These are phyloP conservation scores for Tolypocladium inflatum DNA, from an alignment of 2,329 filamentous ascomycete genomes.

Conservation along the genomic window DNA sequence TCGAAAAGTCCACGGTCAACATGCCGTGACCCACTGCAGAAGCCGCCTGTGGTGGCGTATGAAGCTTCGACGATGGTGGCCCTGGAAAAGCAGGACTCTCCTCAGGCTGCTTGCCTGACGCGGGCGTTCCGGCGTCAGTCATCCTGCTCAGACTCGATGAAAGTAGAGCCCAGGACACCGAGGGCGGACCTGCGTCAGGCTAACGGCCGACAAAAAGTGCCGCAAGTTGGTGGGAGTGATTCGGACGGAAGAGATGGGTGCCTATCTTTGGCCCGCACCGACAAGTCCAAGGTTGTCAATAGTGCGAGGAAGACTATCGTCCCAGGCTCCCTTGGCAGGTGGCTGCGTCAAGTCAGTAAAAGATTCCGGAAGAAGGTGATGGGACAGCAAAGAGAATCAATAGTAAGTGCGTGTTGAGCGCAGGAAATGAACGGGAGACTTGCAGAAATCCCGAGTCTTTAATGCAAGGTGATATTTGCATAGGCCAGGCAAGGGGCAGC, in stretches of 20 bases:
- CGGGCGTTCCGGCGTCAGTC: neutral
- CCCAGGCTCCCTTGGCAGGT: neutral
- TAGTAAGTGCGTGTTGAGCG: too few relatives aligned
- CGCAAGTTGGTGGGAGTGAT: neutral
- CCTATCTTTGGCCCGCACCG: neutral
- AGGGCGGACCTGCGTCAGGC: neutral
- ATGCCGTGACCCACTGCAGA: conserved; percentile 10
- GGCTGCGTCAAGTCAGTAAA: neutral
- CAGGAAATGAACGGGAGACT: neutral
- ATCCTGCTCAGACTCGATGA: neutral
- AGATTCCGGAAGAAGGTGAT: neutral
- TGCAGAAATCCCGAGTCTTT: neutral
- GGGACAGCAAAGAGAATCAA: too few relatives aligned
- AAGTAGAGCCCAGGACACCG: neutral
- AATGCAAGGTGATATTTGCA: too few relatives aligned
- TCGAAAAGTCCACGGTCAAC: conserved; percentile 29
- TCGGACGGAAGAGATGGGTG: neutral
- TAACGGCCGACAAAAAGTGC: neutral
- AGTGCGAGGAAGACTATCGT: neutral
- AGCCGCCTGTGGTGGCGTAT: neutral
- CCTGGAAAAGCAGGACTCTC: neutral
- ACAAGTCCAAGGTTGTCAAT: neutral
- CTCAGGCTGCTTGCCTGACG: neutral
- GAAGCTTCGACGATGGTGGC: neutral
- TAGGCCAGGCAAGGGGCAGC: neutral